A percentile compares a stretch with the other conserved stretches of the same genome.
phyloP scores from a whole-genome alignment of 1,284 basidiomycete species.

The Retiboletus flavoniger region DNA sequence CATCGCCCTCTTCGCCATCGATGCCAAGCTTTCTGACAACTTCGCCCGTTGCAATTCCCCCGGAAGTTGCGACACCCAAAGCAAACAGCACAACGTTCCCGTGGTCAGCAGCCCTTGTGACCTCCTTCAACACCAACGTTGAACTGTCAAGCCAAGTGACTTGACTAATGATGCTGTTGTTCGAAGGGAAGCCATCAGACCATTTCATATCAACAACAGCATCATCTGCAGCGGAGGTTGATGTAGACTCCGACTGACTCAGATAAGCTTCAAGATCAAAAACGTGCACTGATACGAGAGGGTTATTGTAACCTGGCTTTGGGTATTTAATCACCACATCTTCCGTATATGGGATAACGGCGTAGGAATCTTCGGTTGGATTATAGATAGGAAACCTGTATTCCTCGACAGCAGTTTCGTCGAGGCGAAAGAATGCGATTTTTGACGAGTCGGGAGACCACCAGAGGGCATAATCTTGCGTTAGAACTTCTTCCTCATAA shows the following conservation, averaged over 20 bases:
- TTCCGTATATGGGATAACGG: slow-evolving; percentile 76
- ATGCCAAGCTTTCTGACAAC: slow-evolving; percentile 77
- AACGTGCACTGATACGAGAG: slow-evolving; percentile 80
- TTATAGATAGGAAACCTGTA: slow-evolving; percentile 92
- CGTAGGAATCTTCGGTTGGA: slow-evolving; percentile 64
- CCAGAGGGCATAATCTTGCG: slow-evolving; percentile 78
- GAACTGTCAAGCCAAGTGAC: slow-evolving; percentile 83
- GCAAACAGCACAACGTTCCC: slow-evolving; percentile 81
- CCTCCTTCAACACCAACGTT: slow-evolving; percentile 82
- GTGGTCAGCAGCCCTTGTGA: slow-evolving; percentile 77
- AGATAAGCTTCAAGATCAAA: slow-evolving; percentile 66
- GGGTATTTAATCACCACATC: slow-evolving; percentile 86
- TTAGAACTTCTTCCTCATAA: slow-evolving; percentile 92
- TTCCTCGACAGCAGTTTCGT: slow-evolving; percentile 86
- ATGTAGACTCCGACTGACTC: slow-evolving; percentile 33
- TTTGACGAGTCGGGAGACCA: slow-evolving; percentile 84
- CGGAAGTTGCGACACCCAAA: slow-evolving; percentile 36
- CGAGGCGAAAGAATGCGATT: slow-evolving; percentile 82
- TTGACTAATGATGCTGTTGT: slow-evolving; percentile 77
- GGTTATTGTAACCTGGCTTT: slow-evolving; percentile 90
- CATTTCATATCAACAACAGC: slow-evolving; percentile 65
- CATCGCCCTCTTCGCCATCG: slow-evolving; percentile 81
- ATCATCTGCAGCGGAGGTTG: slow-evolving; percentile 40
- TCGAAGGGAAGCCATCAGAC: slow-evolving; percentile 53
- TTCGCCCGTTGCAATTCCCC: slow-evolving; percentile 42